phyloP scores from a whole-genome alignment of 768 basidiomycete species.

The Suillus sp. region DNA sequence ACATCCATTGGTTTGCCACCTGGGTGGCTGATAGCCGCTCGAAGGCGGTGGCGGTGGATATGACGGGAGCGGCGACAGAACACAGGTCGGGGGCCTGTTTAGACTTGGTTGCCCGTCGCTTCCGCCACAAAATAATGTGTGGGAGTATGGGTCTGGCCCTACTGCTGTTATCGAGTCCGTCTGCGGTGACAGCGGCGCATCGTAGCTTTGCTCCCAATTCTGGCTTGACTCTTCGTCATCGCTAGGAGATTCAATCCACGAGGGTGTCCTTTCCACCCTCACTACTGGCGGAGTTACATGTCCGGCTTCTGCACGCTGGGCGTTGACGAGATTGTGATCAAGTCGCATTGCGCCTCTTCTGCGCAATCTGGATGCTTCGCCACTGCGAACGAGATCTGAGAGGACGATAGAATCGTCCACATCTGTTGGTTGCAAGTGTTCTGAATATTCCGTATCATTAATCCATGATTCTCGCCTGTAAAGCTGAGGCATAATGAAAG shows the following conservation, averaged over 20 bases:
- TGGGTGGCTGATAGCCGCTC: slow-evolving; percentile 19
- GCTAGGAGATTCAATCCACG: slow-evolving; percentile 37
- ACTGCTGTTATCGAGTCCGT: slow-evolving; percentile 20
- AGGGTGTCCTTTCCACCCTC: slow-evolving; percentile 31
- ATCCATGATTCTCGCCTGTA: slow-evolving; percentile 26
- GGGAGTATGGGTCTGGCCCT: slow-evolving; percentile 28
- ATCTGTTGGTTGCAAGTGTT: slow-evolving; percentile 42
- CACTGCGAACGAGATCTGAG: slow-evolving; percentile 72
- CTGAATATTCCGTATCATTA: slow-evolving; percentile 15
- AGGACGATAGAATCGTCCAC: slow-evolving; percentile 71
- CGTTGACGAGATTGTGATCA: slow-evolving; percentile 41
- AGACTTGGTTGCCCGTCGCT: slow-evolving; percentile 20
- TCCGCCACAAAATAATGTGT: slow-evolving; percentile 47
- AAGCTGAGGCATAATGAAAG: slow-evolving; percentile 32
- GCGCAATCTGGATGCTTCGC: slow-evolving; percentile 73
- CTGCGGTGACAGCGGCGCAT: slow-evolving; percentile 28
- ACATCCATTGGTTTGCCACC: slow-evolving; percentile 52
- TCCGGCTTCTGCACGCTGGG: slow-evolving; percentile 32
- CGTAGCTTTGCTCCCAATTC: slow-evolving; percentile 37
- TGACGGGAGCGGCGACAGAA: slow-evolving; percentile 41
- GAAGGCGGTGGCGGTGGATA: slow-evolving; percentile 30
- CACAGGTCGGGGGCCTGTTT: slow-evolving; percentile 24
- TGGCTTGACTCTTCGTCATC: slow-evolving; percentile 35
- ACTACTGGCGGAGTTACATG: slow-evolving; percentile 30
- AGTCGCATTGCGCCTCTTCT: slow-evolving; percentile 72